Evolutionary conservation across 352 stramenopile genomes (phyloP).

Genomic region (Phytophthora constricta): DNA sequence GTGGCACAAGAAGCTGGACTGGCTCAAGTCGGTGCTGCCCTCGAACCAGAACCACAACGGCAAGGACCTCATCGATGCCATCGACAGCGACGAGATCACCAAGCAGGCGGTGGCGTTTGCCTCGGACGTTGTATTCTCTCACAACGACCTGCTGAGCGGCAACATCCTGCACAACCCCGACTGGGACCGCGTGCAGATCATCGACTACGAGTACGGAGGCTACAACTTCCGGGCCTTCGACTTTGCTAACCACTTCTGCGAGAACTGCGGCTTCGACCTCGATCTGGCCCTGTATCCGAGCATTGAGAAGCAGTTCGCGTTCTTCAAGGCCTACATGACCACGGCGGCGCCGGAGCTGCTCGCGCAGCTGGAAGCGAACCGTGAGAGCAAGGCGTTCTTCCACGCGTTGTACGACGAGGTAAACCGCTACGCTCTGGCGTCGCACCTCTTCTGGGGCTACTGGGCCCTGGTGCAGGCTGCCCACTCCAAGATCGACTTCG

Average conservation of each 20-base stretch:
- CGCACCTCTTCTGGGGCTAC: slow-evolving; percentile 94
- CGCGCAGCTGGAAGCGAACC: slow-evolving; percentile 66
- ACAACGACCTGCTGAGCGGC: slow-evolving; percentile 94
- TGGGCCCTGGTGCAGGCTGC: slow-evolving; percentile 94
- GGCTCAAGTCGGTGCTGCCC: slow-evolving; percentile 86
- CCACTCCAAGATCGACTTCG: slow-evolving; percentile 91
- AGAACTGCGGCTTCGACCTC: slow-evolving; percentile 94
- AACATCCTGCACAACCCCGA: slow-evolving; percentile 83
- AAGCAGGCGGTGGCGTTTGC: slow-evolving; percentile 81
- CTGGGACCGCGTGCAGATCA: slow-evolving; percentile 91
- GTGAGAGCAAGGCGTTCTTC: slow-evolving; percentile 85
- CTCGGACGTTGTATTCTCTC: slow-evolving; percentile 90
- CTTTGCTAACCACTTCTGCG: slow-evolving; percentile 96
- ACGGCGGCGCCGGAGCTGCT: slow-evolving; percentile 69
- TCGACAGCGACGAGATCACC: slow-evolving; percentile 73
- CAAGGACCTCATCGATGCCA: slow-evolving; percentile 52
- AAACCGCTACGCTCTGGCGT: slow-evolving; percentile 90
- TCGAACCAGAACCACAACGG: slow-evolving; percentile 77
- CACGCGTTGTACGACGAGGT: slow-evolving; percentile 82
- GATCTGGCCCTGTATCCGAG: slow-evolving; percentile 88
- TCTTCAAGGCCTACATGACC: slow-evolving; percentile 89
- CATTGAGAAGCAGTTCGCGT: slow-evolving; percentile 82
- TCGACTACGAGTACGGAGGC: slow-evolving; percentile 96
- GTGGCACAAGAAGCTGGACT: slow-evolving; percentile 71
- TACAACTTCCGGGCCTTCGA: slow-evolving; percentile 95